phyloP scores from a whole-genome alignment of 352 stramenopile species.

The Phytopythium vexans region DNA sequence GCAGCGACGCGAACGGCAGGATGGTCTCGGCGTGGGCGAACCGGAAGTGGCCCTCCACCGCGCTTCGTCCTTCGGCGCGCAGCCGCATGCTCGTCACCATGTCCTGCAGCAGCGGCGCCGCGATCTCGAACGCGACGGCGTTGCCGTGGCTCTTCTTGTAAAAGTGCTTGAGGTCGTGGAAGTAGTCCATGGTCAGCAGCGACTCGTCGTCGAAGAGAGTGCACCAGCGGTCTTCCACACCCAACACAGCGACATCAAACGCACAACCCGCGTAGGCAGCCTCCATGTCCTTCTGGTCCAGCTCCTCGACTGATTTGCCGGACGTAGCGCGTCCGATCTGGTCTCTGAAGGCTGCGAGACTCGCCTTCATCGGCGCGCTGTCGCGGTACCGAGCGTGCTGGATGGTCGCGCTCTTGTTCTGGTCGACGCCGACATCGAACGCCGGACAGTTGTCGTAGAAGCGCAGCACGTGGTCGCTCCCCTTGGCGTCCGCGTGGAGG shows the following conservation, averaged over 20 bases:
- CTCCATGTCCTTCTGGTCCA: slow-evolving; percentile 66
- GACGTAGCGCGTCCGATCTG: slow-evolving; percentile 10
- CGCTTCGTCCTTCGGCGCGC: slow-evolving; percentile 25
- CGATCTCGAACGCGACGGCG: slow-evolving; percentile 69
- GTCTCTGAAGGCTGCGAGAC: slow-evolving; percentile 38
- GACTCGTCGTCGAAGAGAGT: slow-evolving; percentile 57
- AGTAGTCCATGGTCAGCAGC: slow-evolving; percentile 82
- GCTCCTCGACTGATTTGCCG: background rate
- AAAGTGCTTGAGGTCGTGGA: slow-evolving; percentile 85
- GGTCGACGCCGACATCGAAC: slow-evolving; percentile 56
- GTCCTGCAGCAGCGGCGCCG: slow-evolving; percentile 62
- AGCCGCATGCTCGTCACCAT: slow-evolving; percentile 56
- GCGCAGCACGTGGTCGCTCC: slow-evolving; percentile 58
- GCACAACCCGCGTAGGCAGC: slow-evolving; percentile 76
- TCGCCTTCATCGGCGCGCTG: slow-evolving; percentile 47
- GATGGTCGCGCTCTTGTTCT: slow-evolving; percentile 55
- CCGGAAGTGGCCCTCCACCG: slow-evolving; percentile 66
- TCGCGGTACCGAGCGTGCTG: slow-evolving; percentile 55
- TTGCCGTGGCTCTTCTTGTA: slow-evolving; percentile 83
- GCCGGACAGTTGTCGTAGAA: slow-evolving; percentile 83
- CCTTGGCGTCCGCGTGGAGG: slow-evolving; percentile 43
- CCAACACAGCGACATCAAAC: slow-evolving; percentile 67
- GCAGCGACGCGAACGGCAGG: slow-evolving; percentile 62
- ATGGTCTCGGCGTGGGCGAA: slow-evolving; percentile 86
- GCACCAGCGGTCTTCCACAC: slow-evolving; percentile 59